These are phyloP conservation scores for Boletus rex-veris DNA, from an alignment of 768 basidiomycete genomes.

Conservation along the genomic window DNA sequence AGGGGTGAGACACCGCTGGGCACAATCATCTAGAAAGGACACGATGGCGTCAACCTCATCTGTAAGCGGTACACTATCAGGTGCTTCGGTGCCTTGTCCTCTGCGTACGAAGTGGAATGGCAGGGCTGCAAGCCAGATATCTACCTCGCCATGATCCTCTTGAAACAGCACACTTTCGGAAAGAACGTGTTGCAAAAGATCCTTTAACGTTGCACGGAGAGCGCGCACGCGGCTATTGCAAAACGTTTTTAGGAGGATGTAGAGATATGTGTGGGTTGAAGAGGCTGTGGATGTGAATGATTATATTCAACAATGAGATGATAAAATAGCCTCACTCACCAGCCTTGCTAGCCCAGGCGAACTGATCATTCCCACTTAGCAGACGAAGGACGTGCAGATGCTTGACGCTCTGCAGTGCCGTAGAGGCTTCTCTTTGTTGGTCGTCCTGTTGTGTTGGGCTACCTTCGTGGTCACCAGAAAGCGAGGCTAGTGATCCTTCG, in stretches of 20 bases:
- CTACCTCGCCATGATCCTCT: constrained; percentile 66
- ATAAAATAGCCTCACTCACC: constrained; percentile 42
- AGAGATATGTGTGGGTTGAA: constrained; percentile 61
- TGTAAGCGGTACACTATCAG: constrained; percentile 49
- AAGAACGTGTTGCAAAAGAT: constrained; percentile 64
- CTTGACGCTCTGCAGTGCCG: constrained; percentile 48
- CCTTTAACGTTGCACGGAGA: constrained; percentile 47
- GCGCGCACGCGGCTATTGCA: constrained; percentile 46
- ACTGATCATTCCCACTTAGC: constrained; percentile 74
- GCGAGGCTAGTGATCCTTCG: constrained; percentile 26
- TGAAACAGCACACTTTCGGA: constrained; percentile 76
- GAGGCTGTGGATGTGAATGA: constrained; percentile 30
- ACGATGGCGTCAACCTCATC: constrained; percentile 58
- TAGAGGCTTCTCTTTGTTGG: constrained; percentile 11
- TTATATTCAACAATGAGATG: neutral
- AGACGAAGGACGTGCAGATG: constrained; percentile 78
- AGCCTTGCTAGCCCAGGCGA: constrained; percentile 71
- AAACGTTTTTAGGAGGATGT: constrained; percentile 68
- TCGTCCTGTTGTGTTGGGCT: constrained; percentile 12
- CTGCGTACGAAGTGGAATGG: constrained; percentile 42
- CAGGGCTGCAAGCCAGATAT: constrained; percentile 69
- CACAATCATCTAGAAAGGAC: constrained; percentile 83
- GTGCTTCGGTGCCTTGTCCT: constrained; percentile 36
- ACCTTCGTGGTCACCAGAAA: constrained; percentile 7
- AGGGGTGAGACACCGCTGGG: constrained; percentile 74